Evolutionary conservation across 305 asterid genomes (phyloP).

Genomic region (Fraxinus dipetala): DNA sequence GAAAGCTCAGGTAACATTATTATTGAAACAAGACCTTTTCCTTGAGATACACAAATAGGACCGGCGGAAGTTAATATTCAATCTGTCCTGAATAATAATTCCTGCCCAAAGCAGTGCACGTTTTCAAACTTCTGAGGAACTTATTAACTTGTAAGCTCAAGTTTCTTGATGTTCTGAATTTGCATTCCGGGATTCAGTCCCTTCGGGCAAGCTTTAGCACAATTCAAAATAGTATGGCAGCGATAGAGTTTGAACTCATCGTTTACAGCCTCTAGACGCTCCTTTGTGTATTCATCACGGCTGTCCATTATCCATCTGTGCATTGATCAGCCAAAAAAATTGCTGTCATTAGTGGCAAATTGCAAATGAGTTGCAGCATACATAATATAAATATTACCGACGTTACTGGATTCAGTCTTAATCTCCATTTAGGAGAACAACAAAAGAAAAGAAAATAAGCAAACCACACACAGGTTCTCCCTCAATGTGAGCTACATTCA

Average conservation of each 20-base stretch:
- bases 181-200: conserved; percentile 26
- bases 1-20: neutral
- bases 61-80: neutral
- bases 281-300: neutral
- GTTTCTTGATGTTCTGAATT: conserved; percentile 51
- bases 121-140: neutral
- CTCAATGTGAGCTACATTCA: neutral
- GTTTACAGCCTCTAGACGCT: conserved; percentile 10
- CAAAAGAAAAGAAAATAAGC: neutral
- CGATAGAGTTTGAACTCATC: conserved; percentile 50
- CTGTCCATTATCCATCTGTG: neutral
- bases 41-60: neutral
- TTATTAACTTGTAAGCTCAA: conserved; percentile 31
- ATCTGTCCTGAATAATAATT: neutral
- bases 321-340: neutral
- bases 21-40: neutral
- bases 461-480: neutral
- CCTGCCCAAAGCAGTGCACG: neutral
- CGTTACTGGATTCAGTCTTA: neutral
- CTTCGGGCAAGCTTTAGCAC: conserved; percentile 56
- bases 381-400: neutral
- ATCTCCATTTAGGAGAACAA: neutral
- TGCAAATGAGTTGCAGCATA: neutral
- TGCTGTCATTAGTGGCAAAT: neutral
- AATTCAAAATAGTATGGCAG: conserved; percentile 53